A percentile compares a stretch with the other conserved stretches of the same genome.
phyloP scores from a whole-genome alignment of 2,329 filamentous ascomycete species.

The Beauveria bassiana region DNA sequence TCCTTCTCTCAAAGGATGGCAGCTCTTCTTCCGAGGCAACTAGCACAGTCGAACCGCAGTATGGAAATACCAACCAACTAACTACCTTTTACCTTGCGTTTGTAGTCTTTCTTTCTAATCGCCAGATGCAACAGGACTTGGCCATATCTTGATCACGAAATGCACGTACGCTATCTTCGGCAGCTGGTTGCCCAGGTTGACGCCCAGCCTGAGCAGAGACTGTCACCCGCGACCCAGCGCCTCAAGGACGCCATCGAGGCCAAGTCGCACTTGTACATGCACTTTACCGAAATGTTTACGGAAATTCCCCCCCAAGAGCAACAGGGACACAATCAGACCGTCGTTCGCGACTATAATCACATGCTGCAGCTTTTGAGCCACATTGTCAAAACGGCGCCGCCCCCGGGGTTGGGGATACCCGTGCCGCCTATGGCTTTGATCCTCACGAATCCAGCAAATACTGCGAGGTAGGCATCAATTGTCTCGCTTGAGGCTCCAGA shows the following conservation, averaged over 20 bases:
- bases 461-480: conserved; percentile 31
- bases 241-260: conserved; percentile 5
- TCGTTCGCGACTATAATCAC: background rate
- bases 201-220: background rate
- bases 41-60: background rate
- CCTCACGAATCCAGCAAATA: conserved; percentile 43
- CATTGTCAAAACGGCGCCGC: conserved; percentile 20
- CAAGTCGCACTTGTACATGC: conserved; percentile 7
- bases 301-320: background rate
- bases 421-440: background rate
- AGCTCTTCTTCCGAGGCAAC: background rate
- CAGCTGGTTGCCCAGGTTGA: background rate
- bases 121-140: background rate
- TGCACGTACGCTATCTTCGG: background rate
- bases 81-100: too few relatives aligned
- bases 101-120: background rate
- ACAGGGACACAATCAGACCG: background rate
- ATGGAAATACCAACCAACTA: background rate
- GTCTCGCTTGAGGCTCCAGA: too few relatives aligned
- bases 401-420: conserved; percentile 21
- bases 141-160: background rate
- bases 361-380: conserved; percentile 2
- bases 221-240: conserved; percentile 1
- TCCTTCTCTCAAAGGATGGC: background rate
- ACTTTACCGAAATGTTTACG: conserved; percentile 9